These are phyloP conservation scores for Coniochaeta prunicola DNA, from an alignment of 2,329 filamentous ascomycete species.

Conservation along the genomic window DNA sequence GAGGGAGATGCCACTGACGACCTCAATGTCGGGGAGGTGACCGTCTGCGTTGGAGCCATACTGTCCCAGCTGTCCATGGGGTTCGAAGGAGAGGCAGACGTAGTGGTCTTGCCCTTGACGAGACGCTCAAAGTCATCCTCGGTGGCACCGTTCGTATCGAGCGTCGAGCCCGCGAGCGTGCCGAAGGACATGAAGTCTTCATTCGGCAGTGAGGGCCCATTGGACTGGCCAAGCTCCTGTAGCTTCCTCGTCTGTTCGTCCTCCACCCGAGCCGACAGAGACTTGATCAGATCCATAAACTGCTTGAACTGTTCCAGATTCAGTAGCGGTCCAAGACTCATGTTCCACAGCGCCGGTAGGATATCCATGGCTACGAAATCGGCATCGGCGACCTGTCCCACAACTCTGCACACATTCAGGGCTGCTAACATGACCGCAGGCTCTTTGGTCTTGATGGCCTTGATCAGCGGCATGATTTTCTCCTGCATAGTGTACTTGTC, in stretches of 20 bases:
- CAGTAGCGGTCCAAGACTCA: conserved; percentile 83
- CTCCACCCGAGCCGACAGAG: conserved; percentile 72
- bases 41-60: conserved; percentile 19
- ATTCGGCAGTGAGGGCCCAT: conserved; percentile 40
- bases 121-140: conserved; percentile 81
- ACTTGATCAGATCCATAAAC: conserved; percentile 86
- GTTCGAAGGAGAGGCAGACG: conserved; percentile 12
- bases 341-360: conserved; percentile 82
- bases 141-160: conserved; percentile 45
- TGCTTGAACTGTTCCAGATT: conserved; percentile 80
- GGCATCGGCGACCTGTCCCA: conserved; percentile 73
- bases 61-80: conserved; percentile 46
- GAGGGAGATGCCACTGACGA: conserved; percentile 25
- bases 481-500: conserved; percentile 99
- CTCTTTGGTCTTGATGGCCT: conserved; percentile 94
- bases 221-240: conserved; percentile 65
- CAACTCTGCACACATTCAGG: conserved; percentile 73
- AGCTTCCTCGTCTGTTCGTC: conserved; percentile 84
- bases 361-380: conserved; percentile 92
- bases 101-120: conserved; percentile 62
- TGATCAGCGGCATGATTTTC: conserved; percentile 85
- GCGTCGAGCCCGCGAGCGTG: conserved; percentile 54
- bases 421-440: conserved; percentile 96
- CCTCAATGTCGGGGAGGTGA: conserved; percentile 25
- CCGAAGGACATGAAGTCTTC: conserved; percentile 68